Percentiles rank a stretch among this genome's conserved stretches.
Evolutionary conservation across 1,139 yeast species (phyloP).

Genomic region (Pneumocystis murina): DNA sequence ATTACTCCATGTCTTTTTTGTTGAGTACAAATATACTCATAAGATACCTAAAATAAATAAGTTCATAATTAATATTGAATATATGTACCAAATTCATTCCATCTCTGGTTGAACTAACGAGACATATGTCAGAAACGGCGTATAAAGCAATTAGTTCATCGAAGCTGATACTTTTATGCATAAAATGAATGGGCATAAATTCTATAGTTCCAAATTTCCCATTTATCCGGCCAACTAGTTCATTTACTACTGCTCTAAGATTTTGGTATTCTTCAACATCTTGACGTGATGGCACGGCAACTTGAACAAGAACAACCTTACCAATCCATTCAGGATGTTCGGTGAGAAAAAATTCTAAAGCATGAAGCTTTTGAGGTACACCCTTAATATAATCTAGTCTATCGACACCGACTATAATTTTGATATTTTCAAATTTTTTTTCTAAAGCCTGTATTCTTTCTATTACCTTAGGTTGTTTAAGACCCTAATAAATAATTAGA

Average conservation of each 20-base stretch:
- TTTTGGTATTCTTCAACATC: slow-evolving; percentile 97
- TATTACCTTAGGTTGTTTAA: slow-evolving; percentile 47
- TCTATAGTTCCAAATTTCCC: slow-evolving; percentile 95
- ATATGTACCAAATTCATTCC: slow-evolving; percentile 80
- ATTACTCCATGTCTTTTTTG: slow-evolving; percentile 71
- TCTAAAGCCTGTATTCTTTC: slow-evolving; percentile 50
- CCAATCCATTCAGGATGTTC: slow-evolving; percentile 99
- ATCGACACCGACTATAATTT: slow-evolving; percentile 90
- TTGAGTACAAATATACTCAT: slow-evolving; percentile 95
- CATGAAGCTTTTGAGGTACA: slow-evolving; percentile 90
- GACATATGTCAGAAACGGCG: slow-evolving; percentile 73
- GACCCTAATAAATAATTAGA: slow-evolving; percentile 29
- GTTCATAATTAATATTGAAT: neutral
- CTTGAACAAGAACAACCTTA: slow-evolving; percentile 86
- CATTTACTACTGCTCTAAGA: slow-evolving; percentile 84
- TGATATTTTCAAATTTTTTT: slow-evolving; percentile 50
- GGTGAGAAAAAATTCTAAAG: slow-evolving; percentile 77
- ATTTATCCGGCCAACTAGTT: slow-evolving; percentile 88
- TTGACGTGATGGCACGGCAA: slow-evolving; percentile 95
- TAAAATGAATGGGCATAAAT: slow-evolving; percentile 91
- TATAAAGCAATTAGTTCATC: slow-evolving; percentile 83
- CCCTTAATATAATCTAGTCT: slow-evolving; percentile 92
- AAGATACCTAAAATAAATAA: slow-evolving; percentile 28
- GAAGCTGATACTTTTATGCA: slow-evolving; percentile 84
- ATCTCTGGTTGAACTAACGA: slow-evolving; percentile 87